phyloP scores from a whole-genome alignment of 441 rosid genomes.

The Geranium incanum region DNA sequence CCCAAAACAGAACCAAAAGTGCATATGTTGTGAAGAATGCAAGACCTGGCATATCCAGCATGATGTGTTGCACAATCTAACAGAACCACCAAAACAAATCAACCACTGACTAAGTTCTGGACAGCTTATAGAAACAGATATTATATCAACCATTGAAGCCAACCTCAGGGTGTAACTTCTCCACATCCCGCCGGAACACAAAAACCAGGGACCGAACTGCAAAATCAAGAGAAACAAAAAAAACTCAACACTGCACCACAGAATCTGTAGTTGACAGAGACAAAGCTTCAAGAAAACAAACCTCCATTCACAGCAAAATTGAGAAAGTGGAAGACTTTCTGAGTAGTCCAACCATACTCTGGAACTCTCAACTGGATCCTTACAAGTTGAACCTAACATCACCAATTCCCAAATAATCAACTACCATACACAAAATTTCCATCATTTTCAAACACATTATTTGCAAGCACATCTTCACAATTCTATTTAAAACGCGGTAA shows the following conservation, averaged over 20 bases:
- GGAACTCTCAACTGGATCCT: slow-evolving; percentile 87
- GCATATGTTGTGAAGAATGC: slow-evolving; percentile 87
- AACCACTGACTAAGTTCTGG: background rate
- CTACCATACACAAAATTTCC: background rate
- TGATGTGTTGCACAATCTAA: slow-evolving; percentile 68
- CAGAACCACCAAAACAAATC: slow-evolving; percentile 14
- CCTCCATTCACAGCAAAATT: slow-evolving; percentile 86
- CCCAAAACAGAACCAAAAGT: slow-evolving; percentile 89
- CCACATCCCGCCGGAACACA: slow-evolving; percentile 54
- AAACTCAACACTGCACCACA: background rate
- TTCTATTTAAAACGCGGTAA: background rate
- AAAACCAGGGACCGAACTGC: slow-evolving; percentile 66
- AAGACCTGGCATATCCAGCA: slow-evolving; percentile 84
- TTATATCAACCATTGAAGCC: background rate
- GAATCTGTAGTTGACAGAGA: background rate
- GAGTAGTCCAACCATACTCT: slow-evolving; percentile 91
- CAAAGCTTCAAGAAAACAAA: slow-evolving; percentile 23
- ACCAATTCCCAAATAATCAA: background rate
- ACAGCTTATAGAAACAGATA: background rate
- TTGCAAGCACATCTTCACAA: background rate
- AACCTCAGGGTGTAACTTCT: slow-evolving; percentile 56
- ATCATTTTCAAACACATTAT: background rate
- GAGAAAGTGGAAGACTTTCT: slow-evolving; percentile 85
- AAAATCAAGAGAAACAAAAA: slow-evolving; percentile 1
- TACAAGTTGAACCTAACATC: slow-evolving; percentile 57